These are phyloP conservation scores for Orbilia quercus DNA, from an alignment of 2,329 filamentous ascomycete species.

Conservation along the genomic window DNA sequence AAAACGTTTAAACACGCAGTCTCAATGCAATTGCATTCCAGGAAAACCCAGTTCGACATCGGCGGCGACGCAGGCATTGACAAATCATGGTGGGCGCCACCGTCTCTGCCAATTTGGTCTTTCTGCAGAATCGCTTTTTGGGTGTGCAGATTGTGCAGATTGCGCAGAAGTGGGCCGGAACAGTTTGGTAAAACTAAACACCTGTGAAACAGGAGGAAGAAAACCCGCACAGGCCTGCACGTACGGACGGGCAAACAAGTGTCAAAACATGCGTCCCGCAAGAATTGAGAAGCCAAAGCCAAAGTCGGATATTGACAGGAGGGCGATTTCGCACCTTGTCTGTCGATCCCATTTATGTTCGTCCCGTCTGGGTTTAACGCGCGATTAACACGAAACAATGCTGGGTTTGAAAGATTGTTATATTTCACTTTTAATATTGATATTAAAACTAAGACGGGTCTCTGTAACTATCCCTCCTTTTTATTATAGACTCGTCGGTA, in stretches of 20 bases:
- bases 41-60: constrained; percentile 2
- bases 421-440: constrained; percentile 49
- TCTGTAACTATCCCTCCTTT: constrained; percentile 22
- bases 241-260: constrained; percentile 36
- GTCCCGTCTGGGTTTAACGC: constrained; percentile 52
- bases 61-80: constrained; percentile 40
- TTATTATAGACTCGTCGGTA: constrained; percentile 29
- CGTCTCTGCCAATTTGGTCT: background rate
- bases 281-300: constrained; percentile 17
- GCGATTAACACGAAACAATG: constrained; percentile 53
- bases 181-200: constrained; percentile 54
- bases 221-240: constrained; percentile 46
- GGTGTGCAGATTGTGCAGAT: background rate
- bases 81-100: constrained; percentile 39
- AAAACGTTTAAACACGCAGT: background rate
- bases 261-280: constrained; percentile 7
- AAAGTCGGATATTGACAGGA: constrained; percentile 55
- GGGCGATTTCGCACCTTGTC: constrained; percentile 40
- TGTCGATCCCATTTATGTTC: constrained; percentile 55
- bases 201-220: constrained; percentile 53
- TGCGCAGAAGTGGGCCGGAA: constrained; percentile 14
- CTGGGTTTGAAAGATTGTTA: constrained; percentile 34
- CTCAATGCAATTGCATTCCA: constrained; percentile 1
- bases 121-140: background rate
- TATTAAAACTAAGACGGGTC: constrained; percentile 28